These are phyloP conservation scores for Gnomoniopsis sp. DNA, from an alignment of 2,329 filamentous ascomycete species.

Conservation along the genomic window DNA sequence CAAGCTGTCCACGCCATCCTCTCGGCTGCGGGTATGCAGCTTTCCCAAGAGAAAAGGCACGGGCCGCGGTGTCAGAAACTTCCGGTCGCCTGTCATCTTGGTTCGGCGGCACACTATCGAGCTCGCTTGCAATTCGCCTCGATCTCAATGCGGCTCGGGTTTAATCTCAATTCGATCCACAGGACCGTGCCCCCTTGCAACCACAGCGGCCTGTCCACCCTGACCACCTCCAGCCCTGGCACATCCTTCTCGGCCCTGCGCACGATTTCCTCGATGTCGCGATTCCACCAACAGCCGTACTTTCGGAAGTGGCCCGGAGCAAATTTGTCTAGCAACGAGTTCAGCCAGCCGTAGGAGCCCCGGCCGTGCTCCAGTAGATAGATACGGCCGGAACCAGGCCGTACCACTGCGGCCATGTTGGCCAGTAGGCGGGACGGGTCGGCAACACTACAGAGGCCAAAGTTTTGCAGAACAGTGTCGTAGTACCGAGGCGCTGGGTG, in stretches of 20 bases:
- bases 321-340: constrained; percentile 52
- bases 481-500: constrained; percentile 38
- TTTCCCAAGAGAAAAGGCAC: background rate
- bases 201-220: constrained; percentile 48
- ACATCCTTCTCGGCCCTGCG: constrained; percentile 42
- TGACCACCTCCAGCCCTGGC: constrained; percentile 55
- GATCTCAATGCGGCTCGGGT: constrained; percentile 1
- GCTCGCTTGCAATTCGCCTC: background rate
- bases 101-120: background rate
- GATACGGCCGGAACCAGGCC: constrained; percentile 55
- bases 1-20: background rate
- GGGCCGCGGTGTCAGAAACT: background rate
- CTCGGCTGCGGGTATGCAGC: background rate
- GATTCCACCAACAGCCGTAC: constrained; percentile 68
- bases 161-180: constrained; percentile 53
- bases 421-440: constrained; percentile 52
- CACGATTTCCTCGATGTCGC: constrained; percentile 56
- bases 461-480: constrained; percentile 62
- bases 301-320: constrained; percentile 54
- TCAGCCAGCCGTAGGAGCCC: constrained; percentile 51
- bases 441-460: constrained; percentile 60
- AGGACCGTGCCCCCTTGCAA: constrained; percentile 56
- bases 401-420: constrained; percentile 49
- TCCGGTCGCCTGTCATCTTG: background rate
- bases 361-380: constrained; percentile 62